These are phyloP conservation scores for Massospora cicadina DNA, from an alignment of 371 early-diverging fungal species.

Conservation along the genomic window DNA sequence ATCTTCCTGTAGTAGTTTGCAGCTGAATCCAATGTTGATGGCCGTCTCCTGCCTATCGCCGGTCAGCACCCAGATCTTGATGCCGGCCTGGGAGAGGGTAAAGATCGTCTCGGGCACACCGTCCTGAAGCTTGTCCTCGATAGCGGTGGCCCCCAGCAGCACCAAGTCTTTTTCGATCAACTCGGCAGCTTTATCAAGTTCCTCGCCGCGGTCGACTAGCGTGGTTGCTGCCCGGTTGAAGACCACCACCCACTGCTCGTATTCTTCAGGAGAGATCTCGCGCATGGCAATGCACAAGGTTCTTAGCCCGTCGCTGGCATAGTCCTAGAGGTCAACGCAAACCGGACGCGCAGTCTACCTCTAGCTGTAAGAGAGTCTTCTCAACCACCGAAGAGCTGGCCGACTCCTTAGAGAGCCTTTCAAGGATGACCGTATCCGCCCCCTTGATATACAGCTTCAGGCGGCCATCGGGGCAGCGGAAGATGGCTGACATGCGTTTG, in stretches of 20 bases:
- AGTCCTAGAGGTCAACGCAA: conserved; percentile 27
- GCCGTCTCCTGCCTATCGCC: conserved; percentile 90
- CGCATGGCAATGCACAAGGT: conserved; percentile 90
- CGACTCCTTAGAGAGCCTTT: conserved; percentile 46
- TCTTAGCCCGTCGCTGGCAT: conserved; percentile 78
- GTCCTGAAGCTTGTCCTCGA: conserved; percentile 97
- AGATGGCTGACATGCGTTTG: conserved; percentile 89
- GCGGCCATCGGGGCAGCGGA: conserved; percentile 77
- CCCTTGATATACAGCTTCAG: conserved; percentile 95
- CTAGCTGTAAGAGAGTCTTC: conserved; percentile 47
- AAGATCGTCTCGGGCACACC: conserved; percentile 94
- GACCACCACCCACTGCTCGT: conserved; percentile 58
- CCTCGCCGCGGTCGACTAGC: conserved; percentile 67
- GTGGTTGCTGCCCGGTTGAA: conserved; percentile 82
- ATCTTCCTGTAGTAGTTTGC: conserved; percentile 70
- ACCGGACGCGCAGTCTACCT: conserved; percentile 21
- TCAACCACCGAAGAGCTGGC: conserved; percentile 57
- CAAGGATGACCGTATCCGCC: conserved; percentile 94
- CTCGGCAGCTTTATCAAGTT: conserved; percentile 80
- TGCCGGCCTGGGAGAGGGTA: conserved; percentile 86
- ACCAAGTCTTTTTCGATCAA: conserved; percentile 83
- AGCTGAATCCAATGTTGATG: conserved; percentile 81
- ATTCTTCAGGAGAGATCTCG: conserved; percentile 75
- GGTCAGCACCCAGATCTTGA: conserved; percentile 91
- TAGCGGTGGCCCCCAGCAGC: conserved; percentile 91